phyloP scores from a whole-genome alignment of 768 basidiomycete species.

The Paxillus rubicundulus region DNA sequence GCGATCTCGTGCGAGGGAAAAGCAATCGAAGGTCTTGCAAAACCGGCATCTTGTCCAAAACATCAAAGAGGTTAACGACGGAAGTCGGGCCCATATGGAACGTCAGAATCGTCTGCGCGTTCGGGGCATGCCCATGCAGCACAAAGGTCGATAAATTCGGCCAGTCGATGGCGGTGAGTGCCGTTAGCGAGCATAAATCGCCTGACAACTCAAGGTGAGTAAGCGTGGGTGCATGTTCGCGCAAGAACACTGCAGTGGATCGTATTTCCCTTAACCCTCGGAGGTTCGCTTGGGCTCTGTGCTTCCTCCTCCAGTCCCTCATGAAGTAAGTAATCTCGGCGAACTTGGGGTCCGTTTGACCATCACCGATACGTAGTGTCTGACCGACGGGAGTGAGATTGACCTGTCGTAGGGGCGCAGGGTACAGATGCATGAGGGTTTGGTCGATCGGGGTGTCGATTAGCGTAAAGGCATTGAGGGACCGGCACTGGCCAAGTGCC shows the following conservation, averaged over 20 bases:
- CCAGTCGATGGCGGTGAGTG: slow-evolving; percentile 32
- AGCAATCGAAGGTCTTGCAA: slow-evolving; percentile 31
- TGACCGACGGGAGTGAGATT: slow-evolving; percentile 34
- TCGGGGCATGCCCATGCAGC: slow-evolving; percentile 31
- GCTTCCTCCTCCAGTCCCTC: slow-evolving; percentile 36
- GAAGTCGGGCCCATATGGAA: slow-evolving; percentile 14
- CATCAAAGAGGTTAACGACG: slow-evolving; percentile 22
- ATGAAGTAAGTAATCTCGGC: slow-evolving; percentile 34
- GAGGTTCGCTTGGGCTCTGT: slow-evolving; percentile 30
- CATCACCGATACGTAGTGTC: slow-evolving; percentile 33
- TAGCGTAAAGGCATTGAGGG: slow-evolving; percentile 26
- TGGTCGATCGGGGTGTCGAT: slow-evolving; percentile 37
- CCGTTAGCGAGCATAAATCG: slow-evolving; percentile 24
- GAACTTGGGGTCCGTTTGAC: slow-evolving; percentile 31
- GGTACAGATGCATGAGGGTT: slow-evolving; percentile 31
- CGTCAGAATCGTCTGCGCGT: slow-evolving; percentile 5
- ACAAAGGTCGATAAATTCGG: slow-evolving; percentile 28
- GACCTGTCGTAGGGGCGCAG: slow-evolving; percentile 23
- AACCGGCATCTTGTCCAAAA: slow-evolving; percentile 28
- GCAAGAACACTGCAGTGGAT: slow-evolving; percentile 29
- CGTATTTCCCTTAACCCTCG: slow-evolving; percentile 30
- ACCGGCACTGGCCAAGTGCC: slow-evolving; percentile 26
- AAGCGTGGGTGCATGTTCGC: slow-evolving; percentile 28
- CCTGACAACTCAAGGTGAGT: slow-evolving; percentile 33
- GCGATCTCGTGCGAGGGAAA: slow-evolving; percentile 28